These are phyloP conservation scores for Rhodotorula sphaerocarpa DNA, from an alignment of 768 basidiomycete species.

Conservation along the genomic window DNA sequence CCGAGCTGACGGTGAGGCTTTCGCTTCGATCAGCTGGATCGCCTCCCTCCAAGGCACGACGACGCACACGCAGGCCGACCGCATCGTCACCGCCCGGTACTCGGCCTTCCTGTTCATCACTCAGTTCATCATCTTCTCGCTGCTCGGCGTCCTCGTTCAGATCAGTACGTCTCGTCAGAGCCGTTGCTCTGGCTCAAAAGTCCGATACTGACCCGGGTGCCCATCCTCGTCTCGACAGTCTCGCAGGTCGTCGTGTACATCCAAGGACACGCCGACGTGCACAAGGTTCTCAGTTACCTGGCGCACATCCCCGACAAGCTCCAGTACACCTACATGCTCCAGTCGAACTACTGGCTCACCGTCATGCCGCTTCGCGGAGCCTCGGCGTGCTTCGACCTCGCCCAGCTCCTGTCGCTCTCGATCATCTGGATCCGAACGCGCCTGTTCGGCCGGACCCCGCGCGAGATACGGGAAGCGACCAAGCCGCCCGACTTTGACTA, in stretches of 20 bases:
- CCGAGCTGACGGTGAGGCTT: too few relatives aligned
- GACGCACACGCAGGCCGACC: slow-evolving; percentile 50
- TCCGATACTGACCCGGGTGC: neutral
- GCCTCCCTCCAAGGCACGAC: slow-evolving; percentile 34
- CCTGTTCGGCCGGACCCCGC: slow-evolving; percentile 75
- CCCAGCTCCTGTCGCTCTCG: slow-evolving; percentile 83
- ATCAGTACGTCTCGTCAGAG: slow-evolving; percentile 4
- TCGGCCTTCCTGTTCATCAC: slow-evolving; percentile 89
- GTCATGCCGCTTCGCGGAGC: slow-evolving; percentile 73
- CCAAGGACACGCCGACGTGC: slow-evolving; percentile 43
- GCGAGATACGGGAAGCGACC: slow-evolving; percentile 77
- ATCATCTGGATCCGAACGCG: slow-evolving; percentile 71
- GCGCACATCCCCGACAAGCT: slow-evolving; percentile 45
- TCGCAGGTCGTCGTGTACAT: slow-evolving; percentile 49
- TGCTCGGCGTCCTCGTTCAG: slow-evolving; percentile 36
- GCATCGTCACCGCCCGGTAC: slow-evolving; percentile 84
- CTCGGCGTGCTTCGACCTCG: slow-evolving; percentile 86
- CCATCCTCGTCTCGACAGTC: slow-evolving; percentile 17
- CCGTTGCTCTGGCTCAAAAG: rapidly evolving
- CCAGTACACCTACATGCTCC: slow-evolving; percentile 82
- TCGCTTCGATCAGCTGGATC: too few relatives aligned
- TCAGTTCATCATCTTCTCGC: slow-evolving; percentile 75
- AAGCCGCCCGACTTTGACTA: slow-evolving; percentile 84
- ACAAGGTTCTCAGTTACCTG: slow-evolving; percentile 50
- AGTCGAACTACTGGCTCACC: slow-evolving; percentile 56